Base-by-base conservation (phyloP, 495 filamentous ascomycete genomes). In the Pyrenula aspistea region DNA sequence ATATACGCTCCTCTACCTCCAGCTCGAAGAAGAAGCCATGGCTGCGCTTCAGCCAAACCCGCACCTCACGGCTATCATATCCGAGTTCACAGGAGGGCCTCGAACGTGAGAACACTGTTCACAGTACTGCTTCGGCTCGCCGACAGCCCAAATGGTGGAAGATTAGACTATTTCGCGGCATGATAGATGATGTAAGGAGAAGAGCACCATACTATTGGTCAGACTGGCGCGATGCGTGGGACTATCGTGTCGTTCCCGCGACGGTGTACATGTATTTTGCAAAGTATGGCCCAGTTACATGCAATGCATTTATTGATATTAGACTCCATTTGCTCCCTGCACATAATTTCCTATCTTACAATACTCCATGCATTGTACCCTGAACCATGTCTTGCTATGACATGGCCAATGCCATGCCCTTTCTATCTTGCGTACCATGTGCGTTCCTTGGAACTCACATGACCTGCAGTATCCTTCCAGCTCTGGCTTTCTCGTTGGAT, bases 231-330 rank as follows among this genome's bases (percentile, higher is more conserved):
- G 88, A 92, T 71, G 88, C 88, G 2, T 90, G 86, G 87, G 82
- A 90, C 66, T 93, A 93, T 71, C 79, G 88, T 31, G 84, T 90
- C 42, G 74, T 93, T 24, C 86, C 88, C 31, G 85, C 84, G 23
- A 90, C 88, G 31, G 75, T 93, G 51, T 91, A 91, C 68, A 93
- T 91, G 87, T 92, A 89, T 70, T 92, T 91, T 75, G 88, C 87
- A 23, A 91, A 91, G 87, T 90, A 73, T 63, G 82, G 31, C 31
- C 31, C 31, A 42, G 31, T 42, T 42, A 42, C 31, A 42, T 15
- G 31, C 15, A 42, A 42, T 42, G 31, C 4, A 42, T n/a, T n/a
- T n/a, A n/a, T n/a, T n/a, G n/a, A n/a, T n/a, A n/a, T n/a, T n/a
- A n/a, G n/a, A n/a, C n/a, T n/a, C n/a, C n/a, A n/a, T n/a, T n/a